These are phyloP conservation scores for Gaertneriomyces semiglobifer DNA, from an alignment of 192 early-diverging fungal species.

Conservation along the genomic window DNA sequence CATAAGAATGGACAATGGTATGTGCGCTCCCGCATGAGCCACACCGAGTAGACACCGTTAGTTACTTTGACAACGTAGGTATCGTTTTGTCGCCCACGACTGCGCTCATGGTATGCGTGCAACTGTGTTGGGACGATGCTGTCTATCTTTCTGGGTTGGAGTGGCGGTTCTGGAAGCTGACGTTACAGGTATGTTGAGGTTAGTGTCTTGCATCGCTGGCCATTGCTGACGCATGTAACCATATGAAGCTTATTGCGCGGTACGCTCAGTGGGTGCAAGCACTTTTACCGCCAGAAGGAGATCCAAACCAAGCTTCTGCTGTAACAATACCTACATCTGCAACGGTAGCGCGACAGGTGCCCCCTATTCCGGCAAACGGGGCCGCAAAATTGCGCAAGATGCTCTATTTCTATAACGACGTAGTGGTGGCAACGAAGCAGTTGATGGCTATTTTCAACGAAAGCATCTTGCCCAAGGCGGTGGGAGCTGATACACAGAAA, in stretches of 20 bases:
- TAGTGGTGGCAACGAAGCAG: neutral
- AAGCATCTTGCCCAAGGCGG: constrained; percentile 14
- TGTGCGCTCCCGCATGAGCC: neutral
- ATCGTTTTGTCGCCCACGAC: constrained; percentile 16
- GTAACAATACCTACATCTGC: neutral
- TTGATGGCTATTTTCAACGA: constrained; percentile 15
- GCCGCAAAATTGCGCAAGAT: constrained; percentile 13
- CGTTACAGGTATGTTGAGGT: constrained; percentile 28
- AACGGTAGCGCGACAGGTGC: constrained; percentile 1
- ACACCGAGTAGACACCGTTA: neutral
- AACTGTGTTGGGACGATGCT: constrained; percentile 36
- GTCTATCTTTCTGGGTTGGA: constrained; percentile 25
- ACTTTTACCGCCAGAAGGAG: constrained; percentile 7
- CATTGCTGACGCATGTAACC: neutral
- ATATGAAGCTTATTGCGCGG: constrained; percentile 18
- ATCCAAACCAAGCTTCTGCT: neutral
- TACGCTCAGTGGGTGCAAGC: constrained; percentile 22
- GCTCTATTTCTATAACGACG: constrained; percentile 29
- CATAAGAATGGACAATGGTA: constrained; percentile 9
- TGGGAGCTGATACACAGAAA: neutral
- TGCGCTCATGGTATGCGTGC: constrained; percentile 22
- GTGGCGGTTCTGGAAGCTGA: constrained; percentile 41
- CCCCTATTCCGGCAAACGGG: constrained; percentile 8
- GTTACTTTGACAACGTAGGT: neutral
- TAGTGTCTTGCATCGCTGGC: no score